Conservation (phyloP, 257 asterid species). For the Scutellaria galericulata region DNA sequence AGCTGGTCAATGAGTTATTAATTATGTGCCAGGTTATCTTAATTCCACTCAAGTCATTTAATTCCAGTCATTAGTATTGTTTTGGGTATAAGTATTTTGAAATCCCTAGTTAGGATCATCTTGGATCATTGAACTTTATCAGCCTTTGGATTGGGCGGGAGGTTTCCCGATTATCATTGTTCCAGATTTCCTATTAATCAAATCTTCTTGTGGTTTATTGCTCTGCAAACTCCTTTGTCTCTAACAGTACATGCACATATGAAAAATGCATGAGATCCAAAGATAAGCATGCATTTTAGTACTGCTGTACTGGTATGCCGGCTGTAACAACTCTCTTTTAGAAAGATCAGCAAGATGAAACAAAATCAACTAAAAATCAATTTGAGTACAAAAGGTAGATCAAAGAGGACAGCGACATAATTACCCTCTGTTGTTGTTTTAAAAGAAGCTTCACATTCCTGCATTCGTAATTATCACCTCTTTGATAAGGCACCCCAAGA, state of each 20-base stretch:
- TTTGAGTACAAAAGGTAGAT: conserved; percentile 10
- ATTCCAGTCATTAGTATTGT: too few species aligned
- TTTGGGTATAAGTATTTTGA: too few species aligned
- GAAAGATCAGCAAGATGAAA: conserved; percentile 18
- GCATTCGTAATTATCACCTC: conserved; percentile 95
- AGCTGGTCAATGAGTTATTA: too few species aligned
- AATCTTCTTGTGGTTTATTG: too few species aligned
- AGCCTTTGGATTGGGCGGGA: too few species aligned
- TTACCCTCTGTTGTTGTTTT: conserved; percentile 93
- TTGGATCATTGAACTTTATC: too few species aligned
- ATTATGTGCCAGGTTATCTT: too few species aligned
- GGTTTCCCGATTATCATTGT: too few species aligned
- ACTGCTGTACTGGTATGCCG: background rate
- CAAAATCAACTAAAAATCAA: conserved; percentile 12
- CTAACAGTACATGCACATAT: background rate
- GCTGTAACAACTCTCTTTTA: conserved; percentile 6
- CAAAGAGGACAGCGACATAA: conserved; percentile 27
- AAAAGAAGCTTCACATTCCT: conserved; percentile 97
- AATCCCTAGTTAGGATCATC: too few species aligned
- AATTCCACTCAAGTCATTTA: too few species aligned
- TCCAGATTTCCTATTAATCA: too few species aligned
- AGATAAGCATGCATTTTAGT: conserved; percentile 15
- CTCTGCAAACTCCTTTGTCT: too few species aligned
- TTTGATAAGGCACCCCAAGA: conserved; percentile 80
- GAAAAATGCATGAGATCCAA: background rate